phyloP scores from a whole-genome alignment of 495 filamentous ascomycete species.

The Podospora bellae-mahoneyi region DNA sequence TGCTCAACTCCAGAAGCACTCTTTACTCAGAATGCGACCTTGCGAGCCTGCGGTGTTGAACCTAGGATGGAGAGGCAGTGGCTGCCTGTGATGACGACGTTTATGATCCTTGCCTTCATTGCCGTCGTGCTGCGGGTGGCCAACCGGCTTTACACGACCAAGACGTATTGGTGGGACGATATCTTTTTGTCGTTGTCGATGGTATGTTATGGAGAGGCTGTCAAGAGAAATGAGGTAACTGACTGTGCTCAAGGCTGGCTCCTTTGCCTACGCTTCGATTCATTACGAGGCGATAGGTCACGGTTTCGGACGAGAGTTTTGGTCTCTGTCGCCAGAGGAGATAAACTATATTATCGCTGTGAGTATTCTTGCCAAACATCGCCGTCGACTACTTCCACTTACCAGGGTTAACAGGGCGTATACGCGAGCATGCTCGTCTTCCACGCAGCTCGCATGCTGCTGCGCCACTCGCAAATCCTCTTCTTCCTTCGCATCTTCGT shows the following conservation, averaged over 20 bases:
- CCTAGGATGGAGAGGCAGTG: slow-evolving; percentile 9
- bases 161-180: slow-evolving; percentile 20
- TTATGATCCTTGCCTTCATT: slow-evolving; percentile 16
- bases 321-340: slow-evolving; percentile 26
- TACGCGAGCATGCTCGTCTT: slow-evolving; percentile 26
- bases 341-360: slow-evolving; percentile 26
- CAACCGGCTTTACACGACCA: slow-evolving; percentile 14
- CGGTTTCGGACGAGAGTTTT: slow-evolving; percentile 37
- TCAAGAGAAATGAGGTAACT: background rate
- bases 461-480: slow-evolving; percentile 43
- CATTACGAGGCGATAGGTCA: slow-evolving; percentile 19
- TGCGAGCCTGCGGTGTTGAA: slow-evolving; percentile 13
- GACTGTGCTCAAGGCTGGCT: background rate
- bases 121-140: slow-evolving; percentile 7
- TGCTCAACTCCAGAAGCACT: slow-evolving; percentile 4
- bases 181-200: slow-evolving; percentile 17
- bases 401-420: slow-evolving; percentile 6
- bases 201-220: background rate
- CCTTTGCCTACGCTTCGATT: slow-evolving; percentile 12
- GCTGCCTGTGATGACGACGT: slow-evolving; percentile 11
- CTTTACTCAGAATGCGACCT: slow-evolving; percentile 18
- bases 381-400: too few species aligned
- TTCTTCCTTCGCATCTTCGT: slow-evolving; percentile 41
- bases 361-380: background rate
- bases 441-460: slow-evolving; percentile 33